Evolutionary conservation across 1,284 basidiomycete genomes (phyloP).

Genomic region (Heterobasidion occidentale): DNA sequence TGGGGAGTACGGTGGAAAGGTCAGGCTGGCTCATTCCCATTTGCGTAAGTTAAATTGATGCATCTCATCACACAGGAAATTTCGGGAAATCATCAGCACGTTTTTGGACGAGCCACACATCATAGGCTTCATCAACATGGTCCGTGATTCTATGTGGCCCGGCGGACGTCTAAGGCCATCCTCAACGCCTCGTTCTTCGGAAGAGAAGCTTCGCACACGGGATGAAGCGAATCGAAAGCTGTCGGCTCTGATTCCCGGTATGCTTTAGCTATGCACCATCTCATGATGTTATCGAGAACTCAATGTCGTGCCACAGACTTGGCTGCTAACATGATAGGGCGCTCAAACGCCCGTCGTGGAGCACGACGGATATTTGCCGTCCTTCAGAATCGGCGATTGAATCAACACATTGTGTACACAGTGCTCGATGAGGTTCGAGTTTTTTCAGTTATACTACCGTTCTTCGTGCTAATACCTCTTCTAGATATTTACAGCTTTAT

Average conservation of each 20-base stretch:
- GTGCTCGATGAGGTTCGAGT: slow-evolving; percentile 76
- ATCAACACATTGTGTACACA: slow-evolving; percentile 86
- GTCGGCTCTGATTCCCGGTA: slow-evolving; percentile 85
- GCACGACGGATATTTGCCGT: slow-evolving; percentile 88
- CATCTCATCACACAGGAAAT: slow-evolving; percentile 52
- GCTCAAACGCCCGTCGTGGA: slow-evolving; percentile 87
- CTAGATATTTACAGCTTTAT: slow-evolving; percentile 54
- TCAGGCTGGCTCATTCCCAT: slow-evolving; percentile 24
- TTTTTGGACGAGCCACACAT: slow-evolving; percentile 62
- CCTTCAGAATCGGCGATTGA: slow-evolving; percentile 85
- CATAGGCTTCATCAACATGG: slow-evolving; percentile 53
- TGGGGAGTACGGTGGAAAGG: slow-evolving; percentile 94
- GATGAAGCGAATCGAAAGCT: slow-evolving; percentile 86
- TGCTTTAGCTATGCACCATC: slow-evolving; percentile 11
- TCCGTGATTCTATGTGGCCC: slow-evolving; percentile 79
- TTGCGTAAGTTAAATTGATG: neutral
- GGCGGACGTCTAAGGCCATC: slow-evolving; percentile 60
- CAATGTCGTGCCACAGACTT: slow-evolving; percentile 48
- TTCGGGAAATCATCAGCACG: slow-evolving; percentile 69
- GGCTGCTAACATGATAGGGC: slow-evolving; percentile 93
- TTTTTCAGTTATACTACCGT: neutral
- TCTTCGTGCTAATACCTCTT: neutral
- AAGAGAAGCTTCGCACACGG: slow-evolving; percentile 74
- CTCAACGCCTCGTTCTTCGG: slow-evolving; percentile 57
- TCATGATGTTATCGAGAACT: neutral